Conservation (phyloP, 768 basidiomycete genomes). For the Postia placenta region DNA sequence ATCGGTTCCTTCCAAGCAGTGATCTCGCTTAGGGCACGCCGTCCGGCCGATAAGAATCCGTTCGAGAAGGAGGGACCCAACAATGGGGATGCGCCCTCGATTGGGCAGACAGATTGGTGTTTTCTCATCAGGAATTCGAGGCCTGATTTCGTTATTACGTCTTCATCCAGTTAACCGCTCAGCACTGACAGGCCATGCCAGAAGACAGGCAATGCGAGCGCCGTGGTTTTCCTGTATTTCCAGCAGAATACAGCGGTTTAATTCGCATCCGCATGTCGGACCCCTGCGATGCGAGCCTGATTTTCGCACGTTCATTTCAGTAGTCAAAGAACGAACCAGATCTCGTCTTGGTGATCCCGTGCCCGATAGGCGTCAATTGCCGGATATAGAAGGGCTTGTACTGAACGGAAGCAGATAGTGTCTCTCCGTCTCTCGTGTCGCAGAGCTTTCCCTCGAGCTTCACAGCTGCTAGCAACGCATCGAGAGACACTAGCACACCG, state of each 20-base stretch:
- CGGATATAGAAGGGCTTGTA: background rate
- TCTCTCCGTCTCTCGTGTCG: background rate
- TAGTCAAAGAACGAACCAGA: no score
- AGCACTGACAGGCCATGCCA: background rate
- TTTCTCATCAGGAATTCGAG: background rate
- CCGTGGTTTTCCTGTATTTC: no score
- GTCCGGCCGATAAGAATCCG: slow-evolving; percentile 3
- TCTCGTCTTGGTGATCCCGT: background rate
- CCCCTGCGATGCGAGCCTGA: no score
- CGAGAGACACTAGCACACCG: no score
- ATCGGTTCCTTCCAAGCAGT: background rate
- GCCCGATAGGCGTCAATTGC: background rate
- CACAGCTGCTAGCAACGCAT: background rate
- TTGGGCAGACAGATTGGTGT: background rate
- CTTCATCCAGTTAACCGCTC: background rate
- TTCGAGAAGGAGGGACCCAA: background rate
- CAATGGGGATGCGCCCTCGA: slow-evolving; percentile 1
- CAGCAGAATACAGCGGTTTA: no score
- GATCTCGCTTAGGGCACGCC: slow-evolving; percentile 3
- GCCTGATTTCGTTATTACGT: background rate
- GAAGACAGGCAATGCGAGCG: background rate
- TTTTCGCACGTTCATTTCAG: no score
- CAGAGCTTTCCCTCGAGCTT: background rate
- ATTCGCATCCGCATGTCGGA: no score
- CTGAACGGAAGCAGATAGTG: background rate